phyloP scores from a whole-genome alignment of 2,329 filamentous ascomycete species.

The Pseudocercospora fijiensis region DNA sequence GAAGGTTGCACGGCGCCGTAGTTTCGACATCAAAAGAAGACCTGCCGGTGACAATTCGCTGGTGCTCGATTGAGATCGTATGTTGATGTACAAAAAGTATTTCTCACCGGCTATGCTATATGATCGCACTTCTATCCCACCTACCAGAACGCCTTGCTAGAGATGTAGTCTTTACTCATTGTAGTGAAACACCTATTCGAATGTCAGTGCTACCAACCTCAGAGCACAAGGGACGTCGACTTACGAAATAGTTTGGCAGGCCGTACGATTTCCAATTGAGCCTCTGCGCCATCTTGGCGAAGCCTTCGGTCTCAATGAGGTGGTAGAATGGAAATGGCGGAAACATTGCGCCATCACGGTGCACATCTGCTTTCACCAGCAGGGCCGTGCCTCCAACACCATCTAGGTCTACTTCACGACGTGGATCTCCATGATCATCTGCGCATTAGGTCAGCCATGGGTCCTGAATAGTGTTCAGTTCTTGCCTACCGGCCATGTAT shows the following conservation, averaged over 20 bases:
- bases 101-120: neutral
- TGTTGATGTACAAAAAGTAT: constrained; percentile 6
- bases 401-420: constrained; percentile 65
- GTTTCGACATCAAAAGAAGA: neutral
- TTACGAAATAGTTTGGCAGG: constrained; percentile 94
- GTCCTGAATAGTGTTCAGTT: neutral
- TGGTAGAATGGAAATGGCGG: constrained; percentile 95
- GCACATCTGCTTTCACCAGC: constrained; percentile 93
- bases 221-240: constrained; percentile 33
- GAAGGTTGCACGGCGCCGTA: too few relatives aligned
- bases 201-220: neutral
- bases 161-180: constrained; percentile 21
- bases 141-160: neutral
- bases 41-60: neutral
- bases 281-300: constrained; percentile 92
- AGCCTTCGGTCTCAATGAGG: constrained; percentile 95
- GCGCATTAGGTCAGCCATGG: constrained; percentile 2
- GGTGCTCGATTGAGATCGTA: neutral
- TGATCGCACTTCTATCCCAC: constrained; percentile 1
- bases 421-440: constrained; percentile 36
- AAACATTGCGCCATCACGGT: constrained; percentile 98
- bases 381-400: constrained; percentile 91
- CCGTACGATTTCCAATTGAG: constrained; percentile 83
- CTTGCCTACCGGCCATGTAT: constrained; percentile 61
- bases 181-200: constrained; percentile 24